These are phyloP conservation scores for Sorghum bicolor DNA, from an alignment of 176 grass and related monocot species.

Conservation along the genomic window Sorghum_bicolor_NCBIv3 NC_012871.2:77459501-77460000, in stretches of 20 bases:
- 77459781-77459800: slow-evolving; percentile 68
- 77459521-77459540: slow-evolving; percentile 85
- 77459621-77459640: slow-evolving; percentile 93
- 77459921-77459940: not conserved
- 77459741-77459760: slow-evolving; percentile 82
- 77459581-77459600: slow-evolving; percentile 76
- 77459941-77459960: not conserved
- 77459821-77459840: slow-evolving; percentile 23
- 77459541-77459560: slow-evolving; percentile 82
- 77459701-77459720: slow-evolving; percentile 74
- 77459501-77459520: slow-evolving; percentile 90
- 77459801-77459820: slow-evolving; percentile 54
- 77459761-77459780: slow-evolving; percentile 77
- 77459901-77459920: too few species aligned
- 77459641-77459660: slow-evolving; percentile 92
- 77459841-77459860: slow-evolving; percentile 47
- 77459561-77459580: slow-evolving; percentile 89
- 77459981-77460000: not conserved
- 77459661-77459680: slow-evolving; percentile 81
- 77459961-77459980: not conserved
- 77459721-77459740: slow-evolving; percentile 76
- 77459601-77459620: slow-evolving; percentile 84
- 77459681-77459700: slow-evolving; percentile 75
- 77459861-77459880: slow-evolving; percentile 51
- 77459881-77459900: slow-evolving; percentile 6